Conservation (phyloP, 768 basidiomycete genomes). For the Leccinum arenicola region DNA sequence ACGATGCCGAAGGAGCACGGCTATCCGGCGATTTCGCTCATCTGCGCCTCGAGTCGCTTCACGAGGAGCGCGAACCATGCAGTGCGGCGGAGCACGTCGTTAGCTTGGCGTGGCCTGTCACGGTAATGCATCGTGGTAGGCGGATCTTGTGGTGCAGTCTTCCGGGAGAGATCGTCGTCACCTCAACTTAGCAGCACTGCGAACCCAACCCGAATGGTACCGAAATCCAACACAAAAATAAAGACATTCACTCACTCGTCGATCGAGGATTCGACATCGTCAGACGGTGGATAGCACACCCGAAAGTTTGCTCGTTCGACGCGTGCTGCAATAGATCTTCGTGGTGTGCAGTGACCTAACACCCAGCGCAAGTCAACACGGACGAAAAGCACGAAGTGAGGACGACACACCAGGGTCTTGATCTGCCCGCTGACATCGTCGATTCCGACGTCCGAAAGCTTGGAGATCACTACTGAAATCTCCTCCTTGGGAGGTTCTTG, state of each 20-base stretch:
- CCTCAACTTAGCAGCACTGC: not conserved
- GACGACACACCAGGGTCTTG: constrained; percentile 54
- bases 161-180: not conserved
- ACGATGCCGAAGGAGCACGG: not conserved
- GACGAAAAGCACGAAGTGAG: not conserved
- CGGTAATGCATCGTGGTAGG: constrained; percentile 50
- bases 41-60: constrained; percentile 80
- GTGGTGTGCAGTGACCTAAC: constrained; percentile 78
- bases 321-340: constrained; percentile 56
- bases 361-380: not conserved
- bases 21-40: constrained; percentile 56
- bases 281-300: constrained; percentile 65
- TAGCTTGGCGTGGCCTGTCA: constrained; percentile 49
- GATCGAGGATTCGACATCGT: constrained; percentile 71
- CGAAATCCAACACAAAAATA: no score
- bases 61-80: constrained; percentile 83
- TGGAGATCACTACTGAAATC: constrained; percentile 84
- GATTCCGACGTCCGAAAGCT: constrained; percentile 72
- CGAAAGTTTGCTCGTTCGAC: constrained; percentile 67
- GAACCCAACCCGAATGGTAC: not conserved
- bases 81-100: constrained; percentile 79
- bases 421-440: constrained; percentile 93
- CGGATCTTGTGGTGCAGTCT: constrained; percentile 87
- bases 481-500: constrained; percentile 76
- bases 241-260: constrained; percentile 55